Conservation (phyloP, 768 basidiomycete species). For the Calocybe gangraenosa region DNA sequence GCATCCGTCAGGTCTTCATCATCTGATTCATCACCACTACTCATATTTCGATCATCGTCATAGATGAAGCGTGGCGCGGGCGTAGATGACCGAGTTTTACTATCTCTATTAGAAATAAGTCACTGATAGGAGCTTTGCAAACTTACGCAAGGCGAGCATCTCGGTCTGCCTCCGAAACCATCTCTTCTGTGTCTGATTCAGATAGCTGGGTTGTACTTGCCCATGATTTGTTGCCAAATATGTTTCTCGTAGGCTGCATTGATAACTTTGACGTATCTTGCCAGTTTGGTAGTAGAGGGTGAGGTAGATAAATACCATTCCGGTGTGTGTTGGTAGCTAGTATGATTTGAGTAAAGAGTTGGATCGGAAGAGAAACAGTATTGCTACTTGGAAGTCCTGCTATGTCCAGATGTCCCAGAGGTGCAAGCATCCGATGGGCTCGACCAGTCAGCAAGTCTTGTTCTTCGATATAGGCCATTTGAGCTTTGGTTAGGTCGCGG, state of each 20-base stretch:
- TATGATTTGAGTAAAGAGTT: not conserved
- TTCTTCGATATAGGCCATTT: slow-evolving; percentile 60
- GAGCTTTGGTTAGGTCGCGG: slow-evolving; percentile 43
- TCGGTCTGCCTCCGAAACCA: slow-evolving; percentile 60
- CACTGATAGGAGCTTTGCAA: not conserved
- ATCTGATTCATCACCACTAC: slow-evolving; percentile 78
- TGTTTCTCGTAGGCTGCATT: not conserved
- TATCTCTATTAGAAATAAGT: slow-evolving; percentile 18
- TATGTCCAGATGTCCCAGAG: slow-evolving; percentile 5
- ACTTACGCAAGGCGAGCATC: slow-evolving; percentile 72
- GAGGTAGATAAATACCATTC: slow-evolving; percentile 48
- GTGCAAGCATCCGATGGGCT: slow-evolving; percentile 47
- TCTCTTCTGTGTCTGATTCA: slow-evolving; percentile 65
- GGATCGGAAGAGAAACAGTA: not conserved
- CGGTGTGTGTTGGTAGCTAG: slow-evolving; percentile 29
- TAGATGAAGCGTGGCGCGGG: slow-evolving; percentile 30
- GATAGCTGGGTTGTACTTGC: slow-evolving; percentile 32
- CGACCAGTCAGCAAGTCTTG: slow-evolving; percentile 74
- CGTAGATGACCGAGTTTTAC: slow-evolving; percentile 48
- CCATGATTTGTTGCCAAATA: slow-evolving; percentile 4
- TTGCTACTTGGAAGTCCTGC: slow-evolving; percentile 15
- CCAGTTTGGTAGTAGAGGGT: slow-evolving; percentile 22
- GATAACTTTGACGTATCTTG: not conserved
- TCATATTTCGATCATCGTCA: slow-evolving; percentile 48
- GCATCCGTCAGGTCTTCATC: slow-evolving; percentile 63